Conservation (phyloP, 352 stramenopile genomes). For the Hyaloperonospora brassicae region DNA sequence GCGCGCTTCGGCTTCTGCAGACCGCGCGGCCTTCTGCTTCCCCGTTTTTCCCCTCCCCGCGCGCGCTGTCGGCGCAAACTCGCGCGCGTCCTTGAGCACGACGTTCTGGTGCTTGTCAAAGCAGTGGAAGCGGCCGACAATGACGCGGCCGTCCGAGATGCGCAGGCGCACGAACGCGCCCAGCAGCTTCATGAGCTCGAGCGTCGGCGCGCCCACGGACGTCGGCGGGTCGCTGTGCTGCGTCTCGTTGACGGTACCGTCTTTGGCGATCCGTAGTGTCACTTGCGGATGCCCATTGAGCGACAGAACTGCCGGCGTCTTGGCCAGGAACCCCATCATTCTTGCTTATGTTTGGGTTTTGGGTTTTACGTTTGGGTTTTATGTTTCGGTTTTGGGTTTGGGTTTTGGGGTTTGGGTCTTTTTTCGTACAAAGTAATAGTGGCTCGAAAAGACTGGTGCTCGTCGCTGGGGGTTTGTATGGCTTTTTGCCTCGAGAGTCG, state of each 20-base stretch:
- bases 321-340: constrained; percentile 20
- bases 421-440: too few species aligned
- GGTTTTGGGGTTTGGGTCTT: too few species aligned
- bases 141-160: constrained; percentile 61
- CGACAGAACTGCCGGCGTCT: constrained; percentile 40
- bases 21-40: constrained; percentile 21
- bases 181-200: constrained; percentile 53
- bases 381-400: too few species aligned
- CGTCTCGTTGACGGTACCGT: constrained; percentile 9
- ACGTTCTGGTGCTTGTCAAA: constrained; percentile 82
- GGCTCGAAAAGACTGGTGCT: too few species aligned
- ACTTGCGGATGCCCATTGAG: constrained; percentile 52
- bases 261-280: constrained; percentile 21
- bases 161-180: constrained; percentile 48
- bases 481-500: too few species aligned
- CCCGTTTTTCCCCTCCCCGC: constrained; percentile 16
- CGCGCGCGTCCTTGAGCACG: constrained; percentile 60
- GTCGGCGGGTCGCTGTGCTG: constrained; percentile 12
- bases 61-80: constrained; percentile 38
- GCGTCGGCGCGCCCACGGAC: constrained; percentile 37
- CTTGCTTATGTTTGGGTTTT: neutral
- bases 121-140: constrained; percentile 64
- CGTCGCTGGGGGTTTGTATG: too few species aligned
- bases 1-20: constrained; percentile 18
- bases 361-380: too few species aligned